Conservation (phyloP, 2,329 filamentous ascomycete species). For the Ampelomyces quisqualis region DNA sequence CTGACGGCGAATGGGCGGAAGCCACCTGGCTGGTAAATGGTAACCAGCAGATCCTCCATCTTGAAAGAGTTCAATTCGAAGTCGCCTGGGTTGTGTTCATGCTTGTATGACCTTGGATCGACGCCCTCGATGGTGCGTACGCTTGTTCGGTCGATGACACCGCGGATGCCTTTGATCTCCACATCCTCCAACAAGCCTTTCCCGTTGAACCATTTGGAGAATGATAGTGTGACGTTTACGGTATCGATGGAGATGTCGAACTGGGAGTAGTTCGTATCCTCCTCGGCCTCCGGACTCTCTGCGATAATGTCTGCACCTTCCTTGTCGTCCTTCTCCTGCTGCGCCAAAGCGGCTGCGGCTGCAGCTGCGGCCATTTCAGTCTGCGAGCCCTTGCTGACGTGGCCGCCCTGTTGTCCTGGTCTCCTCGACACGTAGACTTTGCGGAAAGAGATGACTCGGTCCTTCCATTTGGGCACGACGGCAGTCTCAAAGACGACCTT, state of each 20-base stretch:
- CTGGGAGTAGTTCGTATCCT: constrained; percentile 96
- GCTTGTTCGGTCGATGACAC: constrained; percentile 85
- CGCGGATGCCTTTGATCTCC: constrained; percentile 88
- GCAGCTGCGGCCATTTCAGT: constrained; percentile 74
- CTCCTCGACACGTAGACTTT: constrained; percentile 94
- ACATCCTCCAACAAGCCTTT: constrained; percentile 90
- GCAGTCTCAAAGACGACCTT: constrained; percentile 97
- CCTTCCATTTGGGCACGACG: constrained; percentile 93
- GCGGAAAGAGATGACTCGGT: constrained; percentile 92
- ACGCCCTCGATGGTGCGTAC: constrained; percentile 70
- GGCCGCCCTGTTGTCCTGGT: constrained; percentile 76
- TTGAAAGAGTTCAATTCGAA: constrained; percentile 98
- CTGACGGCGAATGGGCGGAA: constrained; percentile 96
- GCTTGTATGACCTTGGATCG: constrained; percentile 84
- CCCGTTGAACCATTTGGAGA: constrained; percentile 98
- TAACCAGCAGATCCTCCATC: constrained; percentile 88
- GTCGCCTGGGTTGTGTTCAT: constrained; percentile 85
- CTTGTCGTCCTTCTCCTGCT: constrained; percentile 47
- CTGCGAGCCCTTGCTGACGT: constrained; percentile 90
- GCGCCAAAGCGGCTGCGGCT: constrained; percentile 72
- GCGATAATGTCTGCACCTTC: constrained; percentile 28
- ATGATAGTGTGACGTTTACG: constrained; percentile 93
- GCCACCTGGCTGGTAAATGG: constrained; percentile 81
- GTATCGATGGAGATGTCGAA: constrained; percentile 94
- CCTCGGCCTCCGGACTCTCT: constrained; percentile 57